Evolutionary conservation across 768 basidiomycete species (phyloP), one percentile per base, ranked within the genome.

Genomic region (Mycena venus): DNA sequence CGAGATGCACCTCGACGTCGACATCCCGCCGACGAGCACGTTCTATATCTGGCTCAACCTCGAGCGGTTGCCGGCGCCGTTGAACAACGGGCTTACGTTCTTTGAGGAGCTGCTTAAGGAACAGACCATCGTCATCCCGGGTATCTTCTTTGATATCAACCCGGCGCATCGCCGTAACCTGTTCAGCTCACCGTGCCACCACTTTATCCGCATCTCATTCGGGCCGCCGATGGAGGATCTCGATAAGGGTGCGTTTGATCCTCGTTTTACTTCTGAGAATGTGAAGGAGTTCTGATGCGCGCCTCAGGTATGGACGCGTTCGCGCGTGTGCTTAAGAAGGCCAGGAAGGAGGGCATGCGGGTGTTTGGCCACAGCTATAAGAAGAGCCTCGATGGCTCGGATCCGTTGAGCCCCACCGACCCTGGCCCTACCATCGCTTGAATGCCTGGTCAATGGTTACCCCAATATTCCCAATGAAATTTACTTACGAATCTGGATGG

Each of bases 31-130:
- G 8, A 86, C 86, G 23, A 91, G 92, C 68, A 98, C 97, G 3
- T 99, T 98, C 85, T 98, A 99, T 84, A 91, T 98, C 81, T 98
- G 97, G 96, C 90, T 97, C 72, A 95, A 95, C 84, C 87, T 98
- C 25, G 93, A 93, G 81, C 88, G 87, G 68, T 88, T 98, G 58
- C 94, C 95, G 11, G 78, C 90, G 6, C 97, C 97, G 9, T 81
- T 98, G 53, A 96, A 96, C 85, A 96, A 95, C 79, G 97, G 97
- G 23, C 85, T 98, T 79, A 95, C 95, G 7, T 98, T 99, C 91
- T 99, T 99, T 80, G 96, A 98, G 80, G 96, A 97, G 83, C 86
- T 96, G 53, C 88, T 98, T 65, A 98, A 96, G 84, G 94, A 95
- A 83, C 89, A 95, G 83, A 94, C 95, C 12, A 96, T 96, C 75